Evolutionary conservation across 805 yeast genomes (phyloP), one percentile per base, ranked within the genome.

Genomic region (Wickerhamomyces tratensis): DNA sequence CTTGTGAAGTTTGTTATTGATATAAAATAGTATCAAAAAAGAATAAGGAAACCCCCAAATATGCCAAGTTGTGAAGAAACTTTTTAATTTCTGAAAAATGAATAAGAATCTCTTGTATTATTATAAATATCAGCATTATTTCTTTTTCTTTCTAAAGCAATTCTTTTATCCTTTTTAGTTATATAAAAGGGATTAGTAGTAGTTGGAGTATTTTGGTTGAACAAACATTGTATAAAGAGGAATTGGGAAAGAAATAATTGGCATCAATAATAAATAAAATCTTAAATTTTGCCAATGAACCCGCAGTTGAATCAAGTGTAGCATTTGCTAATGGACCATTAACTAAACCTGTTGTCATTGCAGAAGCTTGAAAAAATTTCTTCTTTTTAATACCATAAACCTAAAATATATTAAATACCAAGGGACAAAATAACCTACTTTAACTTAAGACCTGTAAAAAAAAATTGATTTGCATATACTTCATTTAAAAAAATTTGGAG

Each of bases 351-450:
- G 62, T 63, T n/a, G 60, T 50, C 29, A 43, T 45, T 14, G 59
- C 60, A 8, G 64, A 49, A 27, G 56, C 51, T 13, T 58, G 58
- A 49, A 63, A 63, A 26, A 33, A 62, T 42, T 42, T 63, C 67
- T 3, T 40, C 39, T 7, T 56, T 51, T 27, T 52, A 45, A 43
- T 59, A 63, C 54, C 61, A 61, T 6, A 59, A 52, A 1, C 65
- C 66, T 50, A 57, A 57, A 14, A 67, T 52, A 42, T 64, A 67
- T 43, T 67, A 69, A 44, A 70, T 52, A 20, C 72, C 71, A 3
- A 74, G 74, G 49, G n/a, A n/a, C n/a, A n/a, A 69, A 69, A 44
- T 62, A 68, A 0, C 72, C 74, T 6, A 67, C 52, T 42, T 70
- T 74, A 6, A 57, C 44, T 13, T n/a, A n/a, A 71, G 49, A 0